Conservation (phyloP, 192 early-diverging fungal genomes). For the Gorgonomyces haynaldii region DNA sequence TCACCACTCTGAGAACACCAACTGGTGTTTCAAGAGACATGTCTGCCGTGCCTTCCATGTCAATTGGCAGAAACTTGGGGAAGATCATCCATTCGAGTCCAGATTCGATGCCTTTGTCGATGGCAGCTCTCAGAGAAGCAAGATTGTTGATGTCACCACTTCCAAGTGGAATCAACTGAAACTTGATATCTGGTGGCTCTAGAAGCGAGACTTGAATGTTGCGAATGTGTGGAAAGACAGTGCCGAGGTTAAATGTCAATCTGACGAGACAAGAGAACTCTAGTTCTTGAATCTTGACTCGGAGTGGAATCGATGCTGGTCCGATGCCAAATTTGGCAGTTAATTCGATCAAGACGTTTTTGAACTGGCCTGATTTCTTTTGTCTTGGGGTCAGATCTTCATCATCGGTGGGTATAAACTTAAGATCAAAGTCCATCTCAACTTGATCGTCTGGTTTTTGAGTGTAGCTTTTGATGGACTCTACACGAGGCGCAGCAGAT, state of each 20-base stretch:
- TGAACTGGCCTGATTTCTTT: slow-evolving; percentile 25
- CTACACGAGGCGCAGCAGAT: slow-evolving; percentile 32
- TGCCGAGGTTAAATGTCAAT: slow-evolving; percentile 75
- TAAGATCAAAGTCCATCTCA: slow-evolving; percentile 79
- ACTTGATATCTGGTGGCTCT: slow-evolving; percentile 78
- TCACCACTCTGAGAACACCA: slow-evolving; percentile 72
- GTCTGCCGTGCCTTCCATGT: not conserved
- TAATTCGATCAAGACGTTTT: slow-evolving; percentile 78
- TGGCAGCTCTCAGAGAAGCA: not conserved
- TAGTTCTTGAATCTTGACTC: slow-evolving; percentile 75
- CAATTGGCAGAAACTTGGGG: too few species aligned
- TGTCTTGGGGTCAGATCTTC: slow-evolving; percentile 25
- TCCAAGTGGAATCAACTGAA: slow-evolving; percentile 72
- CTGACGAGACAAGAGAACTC: slow-evolving; percentile 56
- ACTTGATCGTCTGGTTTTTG: slow-evolving; percentile 22
- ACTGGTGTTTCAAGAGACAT: slow-evolving; percentile 64
- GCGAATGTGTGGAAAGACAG: slow-evolving; percentile 78
- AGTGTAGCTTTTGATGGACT: slow-evolving; percentile 23
- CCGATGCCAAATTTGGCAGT: slow-evolving; percentile 80
- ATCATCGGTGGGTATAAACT: slow-evolving; percentile 74
- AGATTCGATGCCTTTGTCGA: not conserved
- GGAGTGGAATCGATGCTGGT: slow-evolving; percentile 69
- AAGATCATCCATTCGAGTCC: too few species aligned
- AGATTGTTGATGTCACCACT: slow-evolving; percentile 62
- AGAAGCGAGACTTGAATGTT: slow-evolving; percentile 74